phyloP scores from a whole-genome alignment of 371 early-diverging fungal species.

The Mortierella sp. region DNA sequence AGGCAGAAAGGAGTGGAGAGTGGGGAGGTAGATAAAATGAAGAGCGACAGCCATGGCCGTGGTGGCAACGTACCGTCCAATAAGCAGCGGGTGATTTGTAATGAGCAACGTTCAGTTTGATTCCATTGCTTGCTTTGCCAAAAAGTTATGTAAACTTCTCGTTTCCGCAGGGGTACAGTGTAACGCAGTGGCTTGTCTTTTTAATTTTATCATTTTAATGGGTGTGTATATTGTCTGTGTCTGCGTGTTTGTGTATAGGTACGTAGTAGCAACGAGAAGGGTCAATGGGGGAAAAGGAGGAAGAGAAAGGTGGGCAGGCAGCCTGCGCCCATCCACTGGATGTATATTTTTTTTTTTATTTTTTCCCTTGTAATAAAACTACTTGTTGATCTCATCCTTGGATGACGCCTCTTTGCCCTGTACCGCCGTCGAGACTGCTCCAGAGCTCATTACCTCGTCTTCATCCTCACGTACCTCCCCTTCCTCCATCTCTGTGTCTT shows the following conservation, averaged over 20 bases:
- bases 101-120: too few species aligned
- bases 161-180: background rate
- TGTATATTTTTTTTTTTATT: background rate
- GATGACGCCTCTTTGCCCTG: background rate
- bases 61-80: too few species aligned
- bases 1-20: background rate
- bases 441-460: slow-evolving; percentile 50
- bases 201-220: background rate
- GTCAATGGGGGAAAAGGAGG: background rate
- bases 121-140: too few species aligned
- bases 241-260: too few species aligned
- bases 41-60: too few species aligned
- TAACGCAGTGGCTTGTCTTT: background rate
- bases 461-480: slow-evolving; percentile 50
- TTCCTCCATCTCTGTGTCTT: slow-evolving; percentile 50
- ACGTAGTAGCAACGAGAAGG: too few species aligned
- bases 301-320: background rate
- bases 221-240: too few species aligned
- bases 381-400: slow-evolving; percentile 12
- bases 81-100: background rate
- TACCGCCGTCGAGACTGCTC: slow-evolving; percentile 18
- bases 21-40: too few species aligned
- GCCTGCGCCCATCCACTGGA: background rate
- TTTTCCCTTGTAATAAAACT: background rate
- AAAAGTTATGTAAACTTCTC: too few species aligned